A percentile compares a stretch with the other conserved stretches of the same genome.
phyloP scores from a whole-genome alignment of 2,329 filamentous ascomycete species.

The Aspergillus chevalieri region DNA sequence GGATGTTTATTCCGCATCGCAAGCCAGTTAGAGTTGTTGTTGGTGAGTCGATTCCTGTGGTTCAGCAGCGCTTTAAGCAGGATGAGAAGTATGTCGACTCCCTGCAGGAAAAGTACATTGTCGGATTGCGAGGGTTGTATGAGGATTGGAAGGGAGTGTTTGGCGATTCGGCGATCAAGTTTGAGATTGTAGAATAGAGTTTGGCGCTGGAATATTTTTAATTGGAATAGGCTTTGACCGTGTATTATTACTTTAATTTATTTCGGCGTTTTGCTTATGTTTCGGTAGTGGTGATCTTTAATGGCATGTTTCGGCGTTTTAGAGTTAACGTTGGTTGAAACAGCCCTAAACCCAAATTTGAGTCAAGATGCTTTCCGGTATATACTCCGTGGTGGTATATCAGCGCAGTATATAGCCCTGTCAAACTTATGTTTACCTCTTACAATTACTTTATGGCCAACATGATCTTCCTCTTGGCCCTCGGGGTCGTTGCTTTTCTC shows the following conservation, averaged over 20 bases:
- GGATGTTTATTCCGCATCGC: slow-evolving; percentile 74
- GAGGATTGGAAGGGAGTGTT: slow-evolving; percentile 26
- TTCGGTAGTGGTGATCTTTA: too few relatives aligned
- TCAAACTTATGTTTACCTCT: too few relatives aligned
- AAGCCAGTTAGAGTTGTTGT: slow-evolving; percentile 77
- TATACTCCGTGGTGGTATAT: too few relatives aligned
- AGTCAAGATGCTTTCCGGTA: too few relatives aligned
- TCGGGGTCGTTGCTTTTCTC: background rate
- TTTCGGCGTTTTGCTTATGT: too few relatives aligned
- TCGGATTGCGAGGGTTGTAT: slow-evolving; percentile 35
- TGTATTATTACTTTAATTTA: background rate
- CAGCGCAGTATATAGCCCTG: too few relatives aligned
- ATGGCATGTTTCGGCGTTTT: too few relatives aligned
- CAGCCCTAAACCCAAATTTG: too few relatives aligned
- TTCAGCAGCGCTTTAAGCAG: slow-evolving; percentile 50
- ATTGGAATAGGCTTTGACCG: background rate
- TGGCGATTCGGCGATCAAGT: slow-evolving; percentile 19
- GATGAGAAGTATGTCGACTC: slow-evolving; percentile 64
- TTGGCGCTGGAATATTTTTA: background rate
- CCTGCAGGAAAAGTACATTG: slow-evolving; percentile 66
- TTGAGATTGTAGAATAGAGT: slow-evolving; percentile 19
- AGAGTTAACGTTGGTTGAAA: too few relatives aligned
- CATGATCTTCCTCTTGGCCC: background rate
- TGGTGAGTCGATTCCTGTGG: slow-evolving; percentile 64
- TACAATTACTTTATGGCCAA: background rate